These are phyloP conservation scores for Plasmodium gaboni DNA, from an alignment of 169 alveolate genomes.

Conservation along the genomic window DNA sequence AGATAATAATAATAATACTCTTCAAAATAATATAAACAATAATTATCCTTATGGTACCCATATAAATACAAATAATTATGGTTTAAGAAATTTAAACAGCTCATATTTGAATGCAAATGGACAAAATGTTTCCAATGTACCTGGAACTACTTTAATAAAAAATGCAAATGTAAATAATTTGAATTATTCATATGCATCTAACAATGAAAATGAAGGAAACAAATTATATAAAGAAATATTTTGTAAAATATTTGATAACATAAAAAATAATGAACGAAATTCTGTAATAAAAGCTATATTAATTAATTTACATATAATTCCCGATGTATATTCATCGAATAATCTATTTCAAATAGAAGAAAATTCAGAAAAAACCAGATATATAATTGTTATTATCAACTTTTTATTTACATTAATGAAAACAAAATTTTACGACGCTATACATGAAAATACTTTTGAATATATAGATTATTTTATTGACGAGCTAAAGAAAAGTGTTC, in stretches of 20 bases:
- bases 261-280: conserved; percentile 69
- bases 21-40: conserved; percentile 40
- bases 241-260: conserved; percentile 59
- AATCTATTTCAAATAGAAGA: conserved; percentile 63
- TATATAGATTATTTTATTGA: conserved; percentile 76
- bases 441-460: conserved; percentile 77
- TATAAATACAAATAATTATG: conserved; percentile 49
- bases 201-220: conserved; percentile 58
- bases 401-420: conserved; percentile 75
- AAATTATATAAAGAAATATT: conserved; percentile 72
- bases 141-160: conserved; percentile 31
- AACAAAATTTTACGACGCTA: conserved; percentile 75
- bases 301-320: conserved; percentile 62
- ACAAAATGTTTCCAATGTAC: conserved; percentile 35
- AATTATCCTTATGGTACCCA: conserved; percentile 63
- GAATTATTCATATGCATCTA: conserved; percentile 76
- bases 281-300: conserved; percentile 73
- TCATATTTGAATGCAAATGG: conserved; percentile 64
- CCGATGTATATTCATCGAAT: conserved; percentile 73
- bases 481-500: conserved; percentile 70
- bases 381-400: conserved; percentile 75
- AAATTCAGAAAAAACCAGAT: conserved; percentile 74
- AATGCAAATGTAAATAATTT: conserved; percentile 45
- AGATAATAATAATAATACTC: conserved; percentile 5
- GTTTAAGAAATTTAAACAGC: conserved; percentile 57